Percentiles rank a stretch among this genome's conserved stretches.
Evolutionary conservation across 2,329 filamentous ascomycete species (phyloP).

Genomic region (Talaromyces sp.): DNA sequence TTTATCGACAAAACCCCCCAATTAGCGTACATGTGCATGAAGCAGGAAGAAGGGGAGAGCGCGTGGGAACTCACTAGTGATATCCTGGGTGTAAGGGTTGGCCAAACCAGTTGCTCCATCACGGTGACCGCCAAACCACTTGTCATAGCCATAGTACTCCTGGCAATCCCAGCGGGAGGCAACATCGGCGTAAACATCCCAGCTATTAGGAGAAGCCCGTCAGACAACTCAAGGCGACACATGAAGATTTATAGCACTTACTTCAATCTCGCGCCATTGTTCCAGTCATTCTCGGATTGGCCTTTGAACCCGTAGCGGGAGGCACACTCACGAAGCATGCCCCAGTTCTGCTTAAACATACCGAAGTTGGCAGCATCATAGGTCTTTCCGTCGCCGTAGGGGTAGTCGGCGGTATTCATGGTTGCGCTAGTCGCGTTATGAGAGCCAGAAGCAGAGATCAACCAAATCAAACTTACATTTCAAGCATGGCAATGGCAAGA

Average conservation of each 20-base stretch:
- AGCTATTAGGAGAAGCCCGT: not conserved
- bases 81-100: constrained; percentile 23
- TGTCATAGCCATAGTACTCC: constrained; percentile 23
- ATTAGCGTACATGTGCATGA: not conserved
- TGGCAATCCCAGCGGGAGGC: constrained; percentile 23
- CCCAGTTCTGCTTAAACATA: constrained; percentile 10
- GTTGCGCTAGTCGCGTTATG: not conserved
- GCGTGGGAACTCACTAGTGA: constrained; percentile 12
- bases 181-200: constrained; percentile 15
- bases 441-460: constrained; percentile 2
- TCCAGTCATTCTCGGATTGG: constrained; percentile 19
- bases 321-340: not conserved
- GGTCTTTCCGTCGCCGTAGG: constrained; percentile 20
- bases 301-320: constrained; percentile 16
- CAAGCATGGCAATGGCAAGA: constrained; percentile 30
- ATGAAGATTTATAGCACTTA: not conserved
- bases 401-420: not conserved
- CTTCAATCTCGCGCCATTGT: constrained; percentile 22
- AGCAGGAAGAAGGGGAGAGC: not conserved
- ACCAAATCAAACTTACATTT: constrained; percentile 23
- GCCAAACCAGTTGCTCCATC: constrained; percentile 22
- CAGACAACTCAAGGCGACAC: too few species aligned
- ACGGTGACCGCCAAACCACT: constrained; percentile 24
- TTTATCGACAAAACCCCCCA: not conserved
- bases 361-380: constrained; percentile 18